These are phyloP conservation scores for Posidonia australis DNA, from an alignment of 106 monocot species.

Conservation along the genomic window DNA sequence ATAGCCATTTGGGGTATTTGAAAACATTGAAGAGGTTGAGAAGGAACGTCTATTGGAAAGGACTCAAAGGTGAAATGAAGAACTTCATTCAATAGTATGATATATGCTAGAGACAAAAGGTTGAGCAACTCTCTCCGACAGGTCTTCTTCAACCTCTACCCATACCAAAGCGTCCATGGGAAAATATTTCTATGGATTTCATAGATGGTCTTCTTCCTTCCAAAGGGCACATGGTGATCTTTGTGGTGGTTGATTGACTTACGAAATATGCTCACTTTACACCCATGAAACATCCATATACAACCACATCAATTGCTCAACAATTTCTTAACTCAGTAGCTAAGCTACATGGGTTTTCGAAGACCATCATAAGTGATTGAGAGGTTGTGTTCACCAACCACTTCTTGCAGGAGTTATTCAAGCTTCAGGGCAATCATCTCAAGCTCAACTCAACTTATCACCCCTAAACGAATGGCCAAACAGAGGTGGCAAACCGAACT, in stretches of 20 bases:
- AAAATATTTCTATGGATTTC: background rate
- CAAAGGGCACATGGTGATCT: background rate
- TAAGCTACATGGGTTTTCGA: background rate
- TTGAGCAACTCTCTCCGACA: no score
- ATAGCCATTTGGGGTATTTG: no score
- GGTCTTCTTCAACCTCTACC: background rate
- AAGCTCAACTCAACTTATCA: background rate
- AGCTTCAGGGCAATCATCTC: no score
- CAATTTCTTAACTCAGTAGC: background rate
- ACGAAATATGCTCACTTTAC: background rate
- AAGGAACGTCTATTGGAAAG: no score
- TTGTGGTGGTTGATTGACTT: background rate
- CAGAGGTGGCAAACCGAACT: background rate
- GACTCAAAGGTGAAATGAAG: no score
- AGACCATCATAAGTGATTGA: background rate
- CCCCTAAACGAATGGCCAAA: background rate
- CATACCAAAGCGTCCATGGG: background rate
- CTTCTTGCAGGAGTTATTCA: background rate
- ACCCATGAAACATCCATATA: background rate
- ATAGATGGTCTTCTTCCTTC: background rate
- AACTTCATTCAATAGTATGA: no score
- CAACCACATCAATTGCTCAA: background rate
- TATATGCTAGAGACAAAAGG: no score
- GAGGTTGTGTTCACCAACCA: background rate
- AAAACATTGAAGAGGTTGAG: no score